A percentile compares a stretch with the other conserved stretches of the same genome.
These are phyloP conservation scores for Torulaspora maleeae DNA, from an alignment of 805 yeast species.

Conservation along the genomic window DNA sequence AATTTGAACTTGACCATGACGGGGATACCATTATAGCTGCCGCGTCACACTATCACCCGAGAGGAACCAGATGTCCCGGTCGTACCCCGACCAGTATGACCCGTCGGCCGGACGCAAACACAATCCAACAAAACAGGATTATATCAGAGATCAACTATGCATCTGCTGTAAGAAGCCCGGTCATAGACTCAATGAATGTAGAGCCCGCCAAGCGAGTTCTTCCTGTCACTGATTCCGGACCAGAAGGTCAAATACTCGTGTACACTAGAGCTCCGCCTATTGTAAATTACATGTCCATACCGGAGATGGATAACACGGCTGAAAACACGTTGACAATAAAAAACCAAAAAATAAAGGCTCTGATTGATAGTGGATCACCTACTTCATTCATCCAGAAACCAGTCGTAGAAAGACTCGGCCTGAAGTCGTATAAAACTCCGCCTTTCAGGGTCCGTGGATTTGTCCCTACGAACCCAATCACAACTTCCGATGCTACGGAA, in stretches of 20 bases:
- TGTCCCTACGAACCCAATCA: background rate
- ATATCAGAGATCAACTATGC: background rate
- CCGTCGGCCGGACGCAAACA: no score
- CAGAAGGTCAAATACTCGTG: background rate
- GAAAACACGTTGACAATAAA: background rate
- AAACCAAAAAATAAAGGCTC: background rate
- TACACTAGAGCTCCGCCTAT: background rate
- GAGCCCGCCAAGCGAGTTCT: background rate
- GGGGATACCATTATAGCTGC: no score
- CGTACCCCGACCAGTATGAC: no score
- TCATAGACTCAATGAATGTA: background rate
- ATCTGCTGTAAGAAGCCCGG: background rate
- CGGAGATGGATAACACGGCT: background rate
- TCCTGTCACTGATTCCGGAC: background rate
- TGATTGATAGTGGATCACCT: slow-evolving; percentile 7
- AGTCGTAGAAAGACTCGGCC: background rate
- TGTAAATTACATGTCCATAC: background rate
- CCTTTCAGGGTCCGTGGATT: slow-evolving; percentile 3
- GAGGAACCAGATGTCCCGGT: no score
- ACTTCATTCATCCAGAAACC: slow-evolving; percentile 6
- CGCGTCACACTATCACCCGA: no score
- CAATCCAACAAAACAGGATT: no score
- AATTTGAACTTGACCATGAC: no score
- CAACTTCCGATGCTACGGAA: background rate
- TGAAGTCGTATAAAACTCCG: background rate